A percentile compares a stretch with the other conserved stretches of the same genome.
Evolutionary conservation across 1,284 basidiomycete species (phyloP).

Genomic region (Farysia itapuensis): DNA sequence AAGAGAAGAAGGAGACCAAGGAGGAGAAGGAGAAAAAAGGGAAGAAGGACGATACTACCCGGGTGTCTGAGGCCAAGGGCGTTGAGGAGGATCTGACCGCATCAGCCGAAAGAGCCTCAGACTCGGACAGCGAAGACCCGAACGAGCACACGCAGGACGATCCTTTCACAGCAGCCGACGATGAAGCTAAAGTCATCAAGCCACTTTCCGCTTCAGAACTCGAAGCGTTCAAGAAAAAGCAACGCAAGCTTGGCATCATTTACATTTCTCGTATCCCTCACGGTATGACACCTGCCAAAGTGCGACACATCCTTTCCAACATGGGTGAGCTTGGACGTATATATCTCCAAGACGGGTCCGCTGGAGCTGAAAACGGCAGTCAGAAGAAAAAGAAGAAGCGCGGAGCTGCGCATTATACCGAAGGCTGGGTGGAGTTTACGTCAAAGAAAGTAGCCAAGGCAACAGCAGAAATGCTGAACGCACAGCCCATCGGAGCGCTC

Average conservation of each 20-base stretch:
- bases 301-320: constrained; percentile 69
- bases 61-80: neutral
- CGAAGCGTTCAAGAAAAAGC: constrained; percentile 48
- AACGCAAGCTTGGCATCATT: constrained; percentile 69
- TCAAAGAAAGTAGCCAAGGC: constrained; percentile 88
- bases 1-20: constrained; percentile 12
- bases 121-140: constrained; percentile 1
- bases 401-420: constrained; percentile 75
- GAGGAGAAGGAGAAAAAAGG: constrained; percentile 38
- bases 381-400: constrained; percentile 39
- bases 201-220: constrained; percentile 42
- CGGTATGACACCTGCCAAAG: constrained; percentile 97
- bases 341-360: constrained; percentile 51
- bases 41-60: neutral
- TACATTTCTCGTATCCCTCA: constrained; percentile 96
- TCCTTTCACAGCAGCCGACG: constrained; percentile 17
- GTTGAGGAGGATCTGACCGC: constrained; percentile 49
- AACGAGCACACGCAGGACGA: constrained; percentile 35
- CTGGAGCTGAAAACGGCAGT: constrained; percentile 16
- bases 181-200: constrained; percentile 35
- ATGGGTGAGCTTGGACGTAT: constrained; percentile 57
- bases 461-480: constrained; percentile 93
- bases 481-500: constrained; percentile 74
- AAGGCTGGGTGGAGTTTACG: constrained; percentile 98
- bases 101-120: neutral